A percentile compares a stretch with the other conserved stretches of the same genome.
phyloP scores from a whole-genome alignment of 1,284 basidiomycete species.

The Irpex sp. region DNA sequence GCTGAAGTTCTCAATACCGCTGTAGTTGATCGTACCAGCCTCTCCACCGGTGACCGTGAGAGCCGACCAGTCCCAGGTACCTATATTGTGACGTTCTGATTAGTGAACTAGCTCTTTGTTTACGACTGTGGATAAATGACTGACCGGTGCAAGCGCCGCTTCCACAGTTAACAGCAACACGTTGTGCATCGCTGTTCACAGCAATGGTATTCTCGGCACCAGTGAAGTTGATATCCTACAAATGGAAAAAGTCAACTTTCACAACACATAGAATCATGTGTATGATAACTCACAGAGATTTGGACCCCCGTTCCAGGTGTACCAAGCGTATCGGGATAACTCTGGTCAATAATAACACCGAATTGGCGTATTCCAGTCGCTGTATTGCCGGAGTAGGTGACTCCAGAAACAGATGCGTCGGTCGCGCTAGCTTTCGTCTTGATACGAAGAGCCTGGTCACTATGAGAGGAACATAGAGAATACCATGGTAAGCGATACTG shows the following conservation, averaged over 20 bases:
- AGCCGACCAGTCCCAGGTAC: conserved; percentile 50
- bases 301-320: conserved; percentile 33
- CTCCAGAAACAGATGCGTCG: conserved; percentile 29
- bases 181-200: conserved; percentile 24
- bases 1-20: conserved; percentile 31
- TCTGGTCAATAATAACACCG: conserved; percentile 38
- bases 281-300: conserved; percentile 21
- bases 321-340: conserved; percentile 34
- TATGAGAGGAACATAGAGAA: conserved; percentile 2
- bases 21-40: conserved; percentile 34
- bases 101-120: neutral
- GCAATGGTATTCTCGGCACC: conserved; percentile 23
- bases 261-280: neutral
- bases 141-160: conserved; percentile 27
- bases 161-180: conserved; percentile 32
- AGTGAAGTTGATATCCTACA: conserved; percentile 28
- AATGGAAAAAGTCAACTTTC: too few relatives aligned
- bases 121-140: neutral
- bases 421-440: conserved; percentile 34
- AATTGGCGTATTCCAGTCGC: conserved; percentile 27
- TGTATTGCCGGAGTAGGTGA: conserved; percentile 35
- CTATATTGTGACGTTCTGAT: conserved; percentile 19
- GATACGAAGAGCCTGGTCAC: conserved; percentile 39
- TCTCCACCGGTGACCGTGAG: conserved; percentile 43
- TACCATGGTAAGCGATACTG: neutral